Percentiles rank a stretch among this genome's conserved stretches.
Conservation (phyloP, 2,329 filamentous ascomycete species). For the Elsinoe batatas region DNA sequence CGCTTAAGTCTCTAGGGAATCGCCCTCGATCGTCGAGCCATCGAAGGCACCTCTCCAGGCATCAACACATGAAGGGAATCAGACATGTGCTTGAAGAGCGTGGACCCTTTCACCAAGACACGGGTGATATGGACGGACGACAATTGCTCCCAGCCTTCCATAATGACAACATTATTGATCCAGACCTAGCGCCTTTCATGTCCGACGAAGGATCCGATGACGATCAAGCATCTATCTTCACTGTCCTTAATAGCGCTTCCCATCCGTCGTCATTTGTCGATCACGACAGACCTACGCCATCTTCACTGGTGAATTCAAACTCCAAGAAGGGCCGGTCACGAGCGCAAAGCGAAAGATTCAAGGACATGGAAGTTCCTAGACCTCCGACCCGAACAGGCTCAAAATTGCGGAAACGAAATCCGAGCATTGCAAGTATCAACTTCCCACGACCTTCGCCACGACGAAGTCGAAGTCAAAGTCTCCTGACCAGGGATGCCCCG, state of each 20-base stretch:
- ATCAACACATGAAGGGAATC: constrained; percentile 69
- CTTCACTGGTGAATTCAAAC: constrained; percentile 56
- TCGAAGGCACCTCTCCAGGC: constrained; percentile 77
- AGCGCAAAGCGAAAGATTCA: constrained; percentile 21
- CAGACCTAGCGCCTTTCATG: constrained; percentile 87
- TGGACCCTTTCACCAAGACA: constrained; percentile 75
- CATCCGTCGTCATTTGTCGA: constrained; percentile 47
- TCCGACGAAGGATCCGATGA: constrained; percentile 85
- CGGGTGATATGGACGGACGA: constrained; percentile 44
- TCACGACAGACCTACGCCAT: constrained; percentile 62
- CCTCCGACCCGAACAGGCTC: constrained; percentile 7
- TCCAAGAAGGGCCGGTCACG: constrained; percentile 66
- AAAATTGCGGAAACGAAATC: constrained; percentile 59
- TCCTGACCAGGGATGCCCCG: constrained; percentile 35
- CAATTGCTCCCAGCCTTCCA: constrained; percentile 81
- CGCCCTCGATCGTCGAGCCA: constrained; percentile 71
- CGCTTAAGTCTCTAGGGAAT: constrained; percentile 61
- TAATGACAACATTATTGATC: constrained; percentile 96
- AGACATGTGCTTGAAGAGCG: constrained; percentile 65
- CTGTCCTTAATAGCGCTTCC: constrained; percentile 53
- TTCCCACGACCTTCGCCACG: constrained; percentile 64
- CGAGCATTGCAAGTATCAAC: constrained; percentile 70
- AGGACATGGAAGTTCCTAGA: constrained; percentile 1
- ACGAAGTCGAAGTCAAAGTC: constrained; percentile 44
- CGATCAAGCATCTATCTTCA: constrained; percentile 78